Conservation (phyloP, 2,329 filamentous ascomycete species). For the Fusarium sororula region DNA sequence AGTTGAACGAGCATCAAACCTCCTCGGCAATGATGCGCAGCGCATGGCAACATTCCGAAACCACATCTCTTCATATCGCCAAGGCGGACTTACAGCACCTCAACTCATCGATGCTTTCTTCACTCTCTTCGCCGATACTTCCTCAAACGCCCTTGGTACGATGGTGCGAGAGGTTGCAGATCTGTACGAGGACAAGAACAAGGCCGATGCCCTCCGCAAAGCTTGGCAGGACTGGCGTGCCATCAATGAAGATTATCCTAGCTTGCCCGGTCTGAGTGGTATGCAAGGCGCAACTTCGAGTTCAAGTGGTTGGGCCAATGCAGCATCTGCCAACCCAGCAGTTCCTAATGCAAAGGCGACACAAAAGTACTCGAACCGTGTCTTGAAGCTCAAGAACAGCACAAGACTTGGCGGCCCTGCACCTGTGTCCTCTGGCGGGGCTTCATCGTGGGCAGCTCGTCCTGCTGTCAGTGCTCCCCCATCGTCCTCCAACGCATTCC, state of each 20-base stretch:
- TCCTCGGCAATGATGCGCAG: constrained; percentile 78
- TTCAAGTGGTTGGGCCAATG: constrained; percentile 68
- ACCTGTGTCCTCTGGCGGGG: constrained; percentile 33
- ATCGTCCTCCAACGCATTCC: constrained; percentile 52
- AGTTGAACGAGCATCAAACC: constrained; percentile 81
- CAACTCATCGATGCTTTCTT: constrained; percentile 90
- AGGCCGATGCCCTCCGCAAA: constrained; percentile 77
- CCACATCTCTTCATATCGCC: constrained; percentile 81
- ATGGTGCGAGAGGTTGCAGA: constrained; percentile 92
- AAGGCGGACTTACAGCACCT: constrained; percentile 72
- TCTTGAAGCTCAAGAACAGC: constrained; percentile 68
- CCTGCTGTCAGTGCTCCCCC: constrained; percentile 23
- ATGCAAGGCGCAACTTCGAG: constrained; percentile 69
- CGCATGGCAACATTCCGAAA: constrained; percentile 83
- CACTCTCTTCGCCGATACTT: constrained; percentile 80
- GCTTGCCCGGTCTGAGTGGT: constrained; percentile 78
- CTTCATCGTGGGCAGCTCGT: constrained; percentile 37
- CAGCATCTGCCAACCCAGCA: constrained; percentile 65
- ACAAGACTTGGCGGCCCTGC: constrained; percentile 55
- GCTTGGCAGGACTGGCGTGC: constrained; percentile 97
- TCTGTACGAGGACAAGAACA: constrained; percentile 84
- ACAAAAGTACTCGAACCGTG: constrained; percentile 62
- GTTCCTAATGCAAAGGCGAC: constrained; percentile 51
- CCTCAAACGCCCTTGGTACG: constrained; percentile 83
- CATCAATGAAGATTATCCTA: constrained; percentile 95